A percentile compares a stretch with the other conserved stretches of the same genome.
Conservation (phyloP, 306 rosid species). For the Carpinus viminea region DNA sequence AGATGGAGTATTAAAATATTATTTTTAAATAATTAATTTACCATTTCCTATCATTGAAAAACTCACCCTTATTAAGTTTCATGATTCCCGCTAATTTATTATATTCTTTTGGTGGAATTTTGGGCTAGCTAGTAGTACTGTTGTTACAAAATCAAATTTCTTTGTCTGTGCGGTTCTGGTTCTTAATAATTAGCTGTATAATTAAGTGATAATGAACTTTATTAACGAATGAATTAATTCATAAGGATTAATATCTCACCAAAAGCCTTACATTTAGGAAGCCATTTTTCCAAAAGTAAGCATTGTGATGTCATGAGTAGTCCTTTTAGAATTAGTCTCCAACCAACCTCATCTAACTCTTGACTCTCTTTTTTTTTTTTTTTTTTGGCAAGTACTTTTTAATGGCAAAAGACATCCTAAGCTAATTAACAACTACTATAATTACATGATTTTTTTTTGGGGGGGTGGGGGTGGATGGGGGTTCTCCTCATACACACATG, state of each 20-base stretch:
- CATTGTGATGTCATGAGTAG: not conserved
- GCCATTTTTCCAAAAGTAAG: not conserved
- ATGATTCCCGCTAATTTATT: not conserved
- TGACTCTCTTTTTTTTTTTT: not conserved
- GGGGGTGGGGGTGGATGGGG: constrained; percentile 23
- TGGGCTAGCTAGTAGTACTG: not conserved
- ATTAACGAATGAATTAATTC: not conserved
- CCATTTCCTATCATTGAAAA: not conserved
- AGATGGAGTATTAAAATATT: too few species aligned
- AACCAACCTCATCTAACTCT: not conserved
- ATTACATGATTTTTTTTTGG: not conserved
- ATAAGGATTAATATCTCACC: not conserved
- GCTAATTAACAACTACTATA: not conserved
- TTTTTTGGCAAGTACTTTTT: not conserved
- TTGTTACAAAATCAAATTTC: not conserved
- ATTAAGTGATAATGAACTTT: not conserved
- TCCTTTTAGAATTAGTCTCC: not conserved
- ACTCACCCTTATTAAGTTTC: not conserved
- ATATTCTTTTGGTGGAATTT: not conserved
- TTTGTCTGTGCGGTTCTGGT: not conserved
- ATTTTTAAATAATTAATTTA: too few species aligned
- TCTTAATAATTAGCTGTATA: not conserved
- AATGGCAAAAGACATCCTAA: not conserved
- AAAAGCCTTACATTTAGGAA: not conserved
- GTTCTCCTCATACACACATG: constrained; percentile 33